Evolutionary conservation across 176 grass and related monocot genomes (phyloP).

Genomic region (Canna indica): DNA sequence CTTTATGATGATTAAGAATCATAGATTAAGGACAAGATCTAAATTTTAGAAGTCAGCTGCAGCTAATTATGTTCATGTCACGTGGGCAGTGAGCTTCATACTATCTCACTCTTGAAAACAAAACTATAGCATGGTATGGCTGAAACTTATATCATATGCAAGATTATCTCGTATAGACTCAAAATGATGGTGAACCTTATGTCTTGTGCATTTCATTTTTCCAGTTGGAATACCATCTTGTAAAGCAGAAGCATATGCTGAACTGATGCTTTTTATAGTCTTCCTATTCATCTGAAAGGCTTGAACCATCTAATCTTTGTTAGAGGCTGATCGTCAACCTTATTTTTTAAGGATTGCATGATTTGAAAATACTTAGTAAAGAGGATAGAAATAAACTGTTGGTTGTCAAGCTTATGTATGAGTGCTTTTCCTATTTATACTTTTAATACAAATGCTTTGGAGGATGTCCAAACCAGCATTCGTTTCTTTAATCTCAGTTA

Average conservation of each 20-base stretch:
- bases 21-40: background rate
- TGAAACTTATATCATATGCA: background rate
- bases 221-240: background rate
- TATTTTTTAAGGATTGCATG: too few relatives aligned
- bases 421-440: too few relatives aligned
- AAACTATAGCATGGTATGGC: background rate
- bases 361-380: too few relatives aligned
- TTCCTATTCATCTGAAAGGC: background rate
- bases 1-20: conserved; percentile 1
- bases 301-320: too few relatives aligned
- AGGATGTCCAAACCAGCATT: background rate
- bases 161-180: background rate
- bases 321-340: too few relatives aligned
- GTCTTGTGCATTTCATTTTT: background rate
- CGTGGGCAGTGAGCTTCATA: background rate
- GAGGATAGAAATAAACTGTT: too few relatives aligned
- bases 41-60: background rate
- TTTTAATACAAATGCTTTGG: too few relatives aligned
- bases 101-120: background rate
- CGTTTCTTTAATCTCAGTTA: background rate
- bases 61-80: background rate
- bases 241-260: background rate
- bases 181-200: background rate
- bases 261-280: background rate
- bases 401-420: too few relatives aligned